Evolutionary conservation across 805 yeast genomes (phyloP).

Genomic region (Osmozyma mogii): DNA sequence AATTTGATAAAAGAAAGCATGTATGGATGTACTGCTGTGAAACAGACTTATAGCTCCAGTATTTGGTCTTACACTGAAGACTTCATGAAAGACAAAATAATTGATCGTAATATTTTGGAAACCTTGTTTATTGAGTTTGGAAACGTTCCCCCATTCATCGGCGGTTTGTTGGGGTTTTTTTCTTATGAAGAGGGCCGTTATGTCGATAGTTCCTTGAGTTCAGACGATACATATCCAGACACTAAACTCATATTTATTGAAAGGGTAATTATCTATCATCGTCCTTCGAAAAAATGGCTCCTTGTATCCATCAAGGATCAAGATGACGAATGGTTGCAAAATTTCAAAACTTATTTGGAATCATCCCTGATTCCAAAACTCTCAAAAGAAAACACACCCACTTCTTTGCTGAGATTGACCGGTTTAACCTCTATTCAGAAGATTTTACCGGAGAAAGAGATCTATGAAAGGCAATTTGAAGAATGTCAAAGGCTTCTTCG

Average conservation of each 20-base stretch:
- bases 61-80: too few relatives aligned
- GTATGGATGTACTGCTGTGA: neutral
- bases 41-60: too few relatives aligned
- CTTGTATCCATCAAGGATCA: conserved; percentile 41
- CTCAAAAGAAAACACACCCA: too few relatives aligned
- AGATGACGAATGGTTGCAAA: conserved; percentile 19
- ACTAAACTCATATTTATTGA: conserved; percentile 67
- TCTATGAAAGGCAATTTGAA: conserved; percentile 49
- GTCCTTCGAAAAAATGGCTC: conserved; percentile 35
- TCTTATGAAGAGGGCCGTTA: conserved; percentile 83
- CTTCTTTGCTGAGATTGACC: too few relatives aligned
- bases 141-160: conserved; percentile 83
- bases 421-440: too few relatives aligned
- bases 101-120: too few relatives aligned
- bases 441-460: conserved; percentile 45
- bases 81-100: too few relatives aligned
- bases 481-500: conserved; percentile 60
- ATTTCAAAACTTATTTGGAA: neutral
- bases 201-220: conserved; percentile 29
- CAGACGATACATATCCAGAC: conserved; percentile 48
- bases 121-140: too few relatives aligned
- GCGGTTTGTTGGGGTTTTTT: conserved; percentile 84
- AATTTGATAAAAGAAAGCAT: neutral
- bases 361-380: too few relatives aligned
- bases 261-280: conserved; percentile 52